These are phyloP conservation scores for Trichophaea hybrida DNA, from an alignment of 2,329 filamentous ascomycete species.

Conservation along the genomic window DNA sequence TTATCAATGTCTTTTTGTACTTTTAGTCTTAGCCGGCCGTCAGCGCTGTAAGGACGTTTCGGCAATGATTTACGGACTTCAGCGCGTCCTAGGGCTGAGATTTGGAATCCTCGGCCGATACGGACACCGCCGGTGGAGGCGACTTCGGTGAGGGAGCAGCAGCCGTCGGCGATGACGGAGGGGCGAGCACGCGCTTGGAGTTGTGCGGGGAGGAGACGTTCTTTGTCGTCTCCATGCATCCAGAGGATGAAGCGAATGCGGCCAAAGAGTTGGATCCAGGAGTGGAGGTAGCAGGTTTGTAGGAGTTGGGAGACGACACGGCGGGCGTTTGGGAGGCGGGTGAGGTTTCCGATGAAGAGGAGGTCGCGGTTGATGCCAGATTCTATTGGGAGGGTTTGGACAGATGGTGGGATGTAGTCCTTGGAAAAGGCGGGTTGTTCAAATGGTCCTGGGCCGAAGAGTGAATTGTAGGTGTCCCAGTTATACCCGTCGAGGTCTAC, in stretches of 20 bases:
- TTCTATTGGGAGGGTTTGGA: slow-evolving; percentile 39
- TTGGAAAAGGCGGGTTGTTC: background rate
- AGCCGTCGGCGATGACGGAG: slow-evolving; percentile 46
- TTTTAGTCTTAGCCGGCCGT: background rate
- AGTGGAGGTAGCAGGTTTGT: slow-evolving; percentile 42
- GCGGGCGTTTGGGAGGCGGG: slow-evolving; percentile 30
- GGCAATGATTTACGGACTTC: background rate
- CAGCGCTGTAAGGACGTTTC: background rate
- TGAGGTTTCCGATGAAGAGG: slow-evolving; percentile 55
- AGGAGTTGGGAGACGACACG: slow-evolving; percentile 48
- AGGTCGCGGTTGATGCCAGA: slow-evolving; percentile 52
- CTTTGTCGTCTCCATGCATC: slow-evolving; percentile 47
- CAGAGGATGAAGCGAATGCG: slow-evolving; percentile 67
- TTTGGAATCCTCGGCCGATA: slow-evolving; percentile 7
- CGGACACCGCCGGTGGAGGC: slow-evolving; percentile 28
- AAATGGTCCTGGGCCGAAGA: slow-evolving; percentile 36
- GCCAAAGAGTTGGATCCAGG: slow-evolving; percentile 60
- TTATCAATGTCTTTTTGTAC: background rate
- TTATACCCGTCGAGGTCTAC: slow-evolving; percentile 45
- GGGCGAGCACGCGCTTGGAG: slow-evolving; percentile 43
- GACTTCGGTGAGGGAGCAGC: slow-evolving; percentile 47
- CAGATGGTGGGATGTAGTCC: slow-evolving; percentile 33
- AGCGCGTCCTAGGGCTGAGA: background rate
- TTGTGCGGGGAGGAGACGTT: slow-evolving; percentile 45
- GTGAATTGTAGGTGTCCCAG: slow-evolving; percentile 43